A percentile compares a stretch with the other conserved stretches of the same genome.
Conservation (phyloP, 2,329 filamentous ascomycete genomes). For the Xylariaceae sp. region DNA sequence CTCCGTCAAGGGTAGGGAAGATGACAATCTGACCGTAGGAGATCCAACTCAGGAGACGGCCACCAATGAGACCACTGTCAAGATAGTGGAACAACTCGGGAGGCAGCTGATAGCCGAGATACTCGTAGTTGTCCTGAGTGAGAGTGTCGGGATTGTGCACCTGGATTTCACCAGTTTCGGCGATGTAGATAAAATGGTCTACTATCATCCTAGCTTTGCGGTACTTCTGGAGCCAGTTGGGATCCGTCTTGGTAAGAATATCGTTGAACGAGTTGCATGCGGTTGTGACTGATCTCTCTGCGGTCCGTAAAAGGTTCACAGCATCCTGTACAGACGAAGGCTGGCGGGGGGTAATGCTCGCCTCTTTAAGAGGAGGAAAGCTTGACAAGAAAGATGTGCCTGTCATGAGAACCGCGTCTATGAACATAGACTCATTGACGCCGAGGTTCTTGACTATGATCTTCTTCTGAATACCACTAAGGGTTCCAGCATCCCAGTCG, state of each 20-base stretch:
- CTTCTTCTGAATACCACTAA: conserved; percentile 61
- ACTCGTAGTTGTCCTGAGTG: conserved; percentile 81
- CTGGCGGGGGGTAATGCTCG: conserved; percentile 50
- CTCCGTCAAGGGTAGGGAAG: conserved; percentile 80
- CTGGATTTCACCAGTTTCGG: conserved; percentile 69
- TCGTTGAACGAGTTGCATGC: conserved; percentile 78
- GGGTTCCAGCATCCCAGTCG: conserved; percentile 65
- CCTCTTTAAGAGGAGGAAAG: conserved; percentile 71
- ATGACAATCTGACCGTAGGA: conserved; percentile 75
- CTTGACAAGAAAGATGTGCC: conserved; percentile 76
- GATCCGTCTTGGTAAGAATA: conserved; percentile 61
- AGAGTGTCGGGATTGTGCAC: conserved; percentile 70
- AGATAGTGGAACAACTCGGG: conserved; percentile 90
- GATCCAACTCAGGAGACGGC: conserved; percentile 77
- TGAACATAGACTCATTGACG: conserved; percentile 67
- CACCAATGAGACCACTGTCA: conserved; percentile 74
- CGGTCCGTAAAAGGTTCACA: conserved; percentile 69
- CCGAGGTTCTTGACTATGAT: conserved; percentile 65
- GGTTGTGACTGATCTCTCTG: conserved; percentile 65
- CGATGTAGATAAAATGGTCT: conserved; percentile 81
- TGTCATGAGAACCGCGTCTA: conserved; percentile 78
- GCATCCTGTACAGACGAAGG: conserved; percentile 67
- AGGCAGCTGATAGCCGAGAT: conserved; percentile 84
- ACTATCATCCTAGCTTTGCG: conserved; percentile 80
- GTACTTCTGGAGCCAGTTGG: conserved; percentile 80